These are phyloP conservation scores for Mycosphaerella arachidis DNA, from an alignment of 2,329 filamentous ascomycete genomes.

Conservation along the genomic window DNA sequence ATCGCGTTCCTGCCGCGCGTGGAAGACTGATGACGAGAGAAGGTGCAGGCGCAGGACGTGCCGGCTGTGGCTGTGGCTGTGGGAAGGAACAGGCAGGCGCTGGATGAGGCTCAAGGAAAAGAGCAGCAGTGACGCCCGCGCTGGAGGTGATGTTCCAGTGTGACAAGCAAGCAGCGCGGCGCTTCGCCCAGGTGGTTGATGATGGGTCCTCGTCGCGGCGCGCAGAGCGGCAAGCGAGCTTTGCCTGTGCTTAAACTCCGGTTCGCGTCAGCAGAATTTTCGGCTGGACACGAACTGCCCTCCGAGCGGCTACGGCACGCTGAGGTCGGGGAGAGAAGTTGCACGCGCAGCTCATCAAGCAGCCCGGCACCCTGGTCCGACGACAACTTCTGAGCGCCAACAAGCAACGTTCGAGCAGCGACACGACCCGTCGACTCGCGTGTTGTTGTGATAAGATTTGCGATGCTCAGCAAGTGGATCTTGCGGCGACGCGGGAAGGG, in stretches of 20 bases:
- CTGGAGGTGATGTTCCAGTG: background rate
- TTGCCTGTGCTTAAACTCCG: background rate
- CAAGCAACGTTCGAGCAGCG: background rate
- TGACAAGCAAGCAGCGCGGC: background rate
- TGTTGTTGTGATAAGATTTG: constrained; percentile 11
- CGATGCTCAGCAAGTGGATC: constrained; percentile 8
- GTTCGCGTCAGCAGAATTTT: background rate
- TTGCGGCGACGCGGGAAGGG: constrained; percentile 1
- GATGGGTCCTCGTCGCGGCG: background rate
- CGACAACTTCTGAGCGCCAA: background rate
- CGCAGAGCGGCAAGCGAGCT: background rate
- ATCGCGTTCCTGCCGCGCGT: background rate
- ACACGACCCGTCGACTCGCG: background rate
- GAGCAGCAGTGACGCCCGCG: background rate
- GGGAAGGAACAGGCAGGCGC: background rate
- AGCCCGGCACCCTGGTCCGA: background rate
- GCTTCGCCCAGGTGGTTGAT: background rate
- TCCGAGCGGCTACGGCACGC: background rate
- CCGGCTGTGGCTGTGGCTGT: background rate
- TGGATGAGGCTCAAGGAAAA: background rate
- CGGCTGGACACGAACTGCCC: background rate
- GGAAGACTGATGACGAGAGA: background rate
- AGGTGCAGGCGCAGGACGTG: background rate
- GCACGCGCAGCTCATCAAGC: background rate
- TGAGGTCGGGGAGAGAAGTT: background rate